phyloP scores from a whole-genome alignment of 257 asterid genomes.

The Salvia miltiorrhiza region DNA sequence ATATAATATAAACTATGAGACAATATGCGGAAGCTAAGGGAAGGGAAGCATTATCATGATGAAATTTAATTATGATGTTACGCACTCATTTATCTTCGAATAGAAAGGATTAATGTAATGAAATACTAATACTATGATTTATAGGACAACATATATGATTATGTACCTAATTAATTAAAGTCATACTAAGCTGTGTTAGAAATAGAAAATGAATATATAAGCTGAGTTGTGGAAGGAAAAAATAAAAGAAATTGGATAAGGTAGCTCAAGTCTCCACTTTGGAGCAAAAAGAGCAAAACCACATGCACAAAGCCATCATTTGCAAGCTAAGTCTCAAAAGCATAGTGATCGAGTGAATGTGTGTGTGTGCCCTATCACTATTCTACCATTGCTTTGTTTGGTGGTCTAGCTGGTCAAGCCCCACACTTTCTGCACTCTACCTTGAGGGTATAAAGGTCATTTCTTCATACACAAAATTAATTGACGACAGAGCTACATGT shows the following conservation, averaged over 20 bases:
- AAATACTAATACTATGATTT: no score
- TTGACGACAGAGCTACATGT: no score
- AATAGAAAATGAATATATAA: neutral
- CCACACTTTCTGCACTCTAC: constrained; percentile 13
- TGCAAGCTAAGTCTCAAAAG: constrained; percentile 33
- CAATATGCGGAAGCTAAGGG: constrained; percentile 1
- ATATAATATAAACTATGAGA: neutral
- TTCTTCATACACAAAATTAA: neutral
- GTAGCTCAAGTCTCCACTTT: constrained; percentile 24
- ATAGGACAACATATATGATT: neutral
- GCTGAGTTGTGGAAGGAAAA: neutral
- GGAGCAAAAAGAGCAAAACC: constrained; percentile 25
- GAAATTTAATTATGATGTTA: constrained; percentile 21
- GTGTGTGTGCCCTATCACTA: constrained; percentile 20
- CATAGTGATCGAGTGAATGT: neutral
- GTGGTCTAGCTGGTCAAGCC: constrained; percentile 13
- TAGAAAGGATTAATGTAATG: neutral
- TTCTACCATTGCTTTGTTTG: neutral
- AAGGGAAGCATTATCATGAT: constrained; percentile 11
- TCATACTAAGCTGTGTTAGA: neutral
- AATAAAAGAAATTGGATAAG: neutral
- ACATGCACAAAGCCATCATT: constrained; percentile 31
- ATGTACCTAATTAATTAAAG: constrained; percentile 11
- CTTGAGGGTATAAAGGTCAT: neutral
- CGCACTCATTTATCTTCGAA: constrained; percentile 6